Percentiles rank a stretch among this genome's conserved stretches.
phyloP scores from a whole-genome alignment of 2,329 filamentous ascomycete genomes.

The Cladophialophora carrionii region DNA sequence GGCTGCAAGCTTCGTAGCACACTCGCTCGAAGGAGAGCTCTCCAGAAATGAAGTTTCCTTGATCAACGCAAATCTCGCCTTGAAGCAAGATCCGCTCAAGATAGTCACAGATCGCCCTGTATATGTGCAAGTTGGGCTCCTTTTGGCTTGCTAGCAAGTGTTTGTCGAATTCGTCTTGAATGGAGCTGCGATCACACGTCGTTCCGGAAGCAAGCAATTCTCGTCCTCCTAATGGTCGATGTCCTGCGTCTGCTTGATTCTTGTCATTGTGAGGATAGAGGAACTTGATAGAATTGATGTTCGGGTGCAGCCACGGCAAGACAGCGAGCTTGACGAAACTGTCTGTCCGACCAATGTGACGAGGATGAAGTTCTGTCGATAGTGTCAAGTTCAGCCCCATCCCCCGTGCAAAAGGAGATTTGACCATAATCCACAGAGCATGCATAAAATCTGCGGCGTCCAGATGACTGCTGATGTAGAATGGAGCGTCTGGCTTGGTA shows the following conservation, averaged over 20 bases:
- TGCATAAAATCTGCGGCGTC: conserved; percentile 30
- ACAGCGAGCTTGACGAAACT: conserved; percentile 23
- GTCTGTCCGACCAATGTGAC: conserved; percentile 19
- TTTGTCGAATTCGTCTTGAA: conserved; percentile 18
- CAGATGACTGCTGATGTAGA: conserved; percentile 31
- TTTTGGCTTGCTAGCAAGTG: conserved; percentile 16
- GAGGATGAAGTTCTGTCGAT: conserved; percentile 15
- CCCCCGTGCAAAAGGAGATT: conserved; percentile 29
- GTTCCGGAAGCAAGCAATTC: not conserved
- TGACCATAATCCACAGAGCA: conserved; percentile 35
- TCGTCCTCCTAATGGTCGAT: not conserved
- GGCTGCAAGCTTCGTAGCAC: conserved; percentile 31
- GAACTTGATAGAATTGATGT: conserved; percentile 27
- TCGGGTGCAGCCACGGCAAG: conserved; percentile 30
- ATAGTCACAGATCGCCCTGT: conserved; percentile 30
- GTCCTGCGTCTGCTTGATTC: not conserved
- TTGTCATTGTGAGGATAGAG: conserved; percentile 9
- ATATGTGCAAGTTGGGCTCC: conserved; percentile 29
- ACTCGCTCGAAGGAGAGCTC: conserved; percentile 31
- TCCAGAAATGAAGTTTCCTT: conserved; percentile 21
- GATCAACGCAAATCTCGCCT: conserved; percentile 27
- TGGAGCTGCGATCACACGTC: conserved; percentile 11
- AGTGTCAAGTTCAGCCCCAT: conserved; percentile 31
- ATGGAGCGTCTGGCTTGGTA: conserved; percentile 23
- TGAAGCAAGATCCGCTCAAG: conserved; percentile 30